Conservation (phyloP, 2,329 filamentous ascomycete genomes). For the Septoria petroselini region DNA sequence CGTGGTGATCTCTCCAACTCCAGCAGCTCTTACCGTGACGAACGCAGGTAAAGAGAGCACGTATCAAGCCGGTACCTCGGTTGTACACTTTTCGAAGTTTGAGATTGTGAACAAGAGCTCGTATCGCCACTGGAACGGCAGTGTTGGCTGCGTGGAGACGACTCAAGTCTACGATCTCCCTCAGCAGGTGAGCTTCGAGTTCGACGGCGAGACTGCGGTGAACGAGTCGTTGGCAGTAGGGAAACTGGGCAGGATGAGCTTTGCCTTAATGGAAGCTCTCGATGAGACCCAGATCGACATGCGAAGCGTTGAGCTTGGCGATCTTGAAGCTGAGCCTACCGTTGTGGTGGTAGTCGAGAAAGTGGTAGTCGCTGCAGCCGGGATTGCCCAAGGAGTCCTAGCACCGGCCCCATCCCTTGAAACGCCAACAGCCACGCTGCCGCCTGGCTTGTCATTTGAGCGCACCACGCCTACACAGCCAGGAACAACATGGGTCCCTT, state of each 20-base stretch:
- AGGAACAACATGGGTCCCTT: conserved; percentile 20
- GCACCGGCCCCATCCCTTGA: conserved; percentile 17
- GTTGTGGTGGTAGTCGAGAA: conserved; percentile 45
- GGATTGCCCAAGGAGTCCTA: conserved; percentile 18
- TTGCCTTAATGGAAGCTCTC: conserved; percentile 36
- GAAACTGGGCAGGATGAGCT: conserved; percentile 31
- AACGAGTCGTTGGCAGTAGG: conserved; percentile 31
- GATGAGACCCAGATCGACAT: conserved; percentile 16
- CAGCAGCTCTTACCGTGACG: conserved; percentile 31
- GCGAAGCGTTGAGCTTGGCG: conserved; percentile 33
- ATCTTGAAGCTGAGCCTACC: conserved; percentile 42
- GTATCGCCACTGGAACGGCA: conserved; percentile 31
- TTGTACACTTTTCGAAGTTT: conserved; percentile 45
- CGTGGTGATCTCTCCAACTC: conserved; percentile 32
- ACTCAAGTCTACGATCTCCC: conserved; percentile 40
- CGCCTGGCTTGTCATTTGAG: conserved; percentile 21
- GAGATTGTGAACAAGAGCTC: conserved; percentile 41
- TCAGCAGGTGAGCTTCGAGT: conserved; percentile 40
- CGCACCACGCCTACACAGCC: conserved; percentile 20
- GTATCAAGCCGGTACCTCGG: conserved; percentile 38
- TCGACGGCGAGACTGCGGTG: conserved; percentile 30
- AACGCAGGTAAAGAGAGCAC: conserved; percentile 21
- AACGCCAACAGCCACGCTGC: conserved; percentile 30
- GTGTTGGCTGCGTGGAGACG: conserved; percentile 32
- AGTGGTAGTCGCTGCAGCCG: conserved; percentile 34